Evolutionary conservation across 768 basidiomycete species (phyloP).

Genomic region (Leccinum fibrillosum): DNA sequence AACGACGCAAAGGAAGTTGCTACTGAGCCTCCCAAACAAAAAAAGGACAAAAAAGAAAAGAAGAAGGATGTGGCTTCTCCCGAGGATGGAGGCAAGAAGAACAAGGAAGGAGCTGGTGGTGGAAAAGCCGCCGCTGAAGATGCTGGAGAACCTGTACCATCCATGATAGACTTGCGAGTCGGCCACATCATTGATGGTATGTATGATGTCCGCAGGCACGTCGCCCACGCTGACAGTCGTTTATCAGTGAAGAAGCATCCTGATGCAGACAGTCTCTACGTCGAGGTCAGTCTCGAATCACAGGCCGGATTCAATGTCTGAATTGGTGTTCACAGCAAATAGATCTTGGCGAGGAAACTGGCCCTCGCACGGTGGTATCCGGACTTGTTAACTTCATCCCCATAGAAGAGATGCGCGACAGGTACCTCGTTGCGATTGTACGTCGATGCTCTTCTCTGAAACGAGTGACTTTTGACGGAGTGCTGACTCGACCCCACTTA

Average conservation of each 20-base stretch:
- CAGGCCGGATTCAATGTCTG: background rate
- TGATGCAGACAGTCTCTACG: constrained; percentile 95
- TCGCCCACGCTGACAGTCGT: constrained; percentile 3
- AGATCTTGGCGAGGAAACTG: constrained; percentile 91
- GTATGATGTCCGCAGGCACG: constrained; percentile 41
- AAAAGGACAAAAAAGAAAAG: constrained; percentile 43
- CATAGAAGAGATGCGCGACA: constrained; percentile 88
- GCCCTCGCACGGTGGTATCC: constrained; percentile 94
- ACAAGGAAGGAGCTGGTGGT: constrained; percentile 36
- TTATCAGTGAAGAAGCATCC: constrained; percentile 87
- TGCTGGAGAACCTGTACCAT: constrained; percentile 80
- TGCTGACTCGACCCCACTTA: constrained; percentile 23
- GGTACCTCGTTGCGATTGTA: constrained; percentile 81
- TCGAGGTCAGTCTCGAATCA: constrained; percentile 57
- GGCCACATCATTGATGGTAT: constrained; percentile 89
- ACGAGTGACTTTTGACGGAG: background rate
- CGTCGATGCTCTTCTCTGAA: constrained; percentile 17
- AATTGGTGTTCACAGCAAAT: constrained; percentile 63
- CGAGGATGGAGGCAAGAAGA: constrained; percentile 35
- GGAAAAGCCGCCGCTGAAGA: constrained; percentile 49
- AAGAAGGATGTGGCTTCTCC: constrained; percentile 54
- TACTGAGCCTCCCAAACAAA: constrained; percentile 21
- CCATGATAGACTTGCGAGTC: constrained; percentile 96
- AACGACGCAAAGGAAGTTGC: constrained; percentile 41
- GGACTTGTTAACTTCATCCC: constrained; percentile 96